Evolutionary conservation across 176 grass and related monocot species (phyloP).

Genomic region (Eleusine indica): DNA sequence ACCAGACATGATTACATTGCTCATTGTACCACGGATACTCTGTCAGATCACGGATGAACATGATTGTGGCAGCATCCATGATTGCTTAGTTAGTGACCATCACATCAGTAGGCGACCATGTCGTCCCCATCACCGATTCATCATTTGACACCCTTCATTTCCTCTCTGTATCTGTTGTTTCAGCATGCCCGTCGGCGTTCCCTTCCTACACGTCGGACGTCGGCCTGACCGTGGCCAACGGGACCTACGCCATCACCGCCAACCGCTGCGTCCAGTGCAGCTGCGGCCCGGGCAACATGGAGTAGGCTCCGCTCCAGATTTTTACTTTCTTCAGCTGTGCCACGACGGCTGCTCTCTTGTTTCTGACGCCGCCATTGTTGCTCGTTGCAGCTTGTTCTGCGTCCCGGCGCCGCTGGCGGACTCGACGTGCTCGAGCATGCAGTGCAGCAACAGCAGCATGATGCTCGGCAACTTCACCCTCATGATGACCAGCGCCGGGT

Average conservation of each 20-base stretch:
- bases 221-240: conserved; percentile 72
- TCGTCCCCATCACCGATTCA: conserved; percentile 12
- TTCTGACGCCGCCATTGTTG: conserved; percentile 14
- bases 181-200: conserved; percentile 74
- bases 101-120: neutral
- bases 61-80: neutral
- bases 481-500: conserved; percentile 63
- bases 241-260: conserved; percentile 79
- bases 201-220: conserved; percentile 57
- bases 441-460: conserved; percentile 75
- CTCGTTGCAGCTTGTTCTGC: conserved; percentile 68
- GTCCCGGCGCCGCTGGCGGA: conserved; percentile 71
- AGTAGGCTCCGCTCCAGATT: conserved; percentile 41
- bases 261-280: conserved; percentile 88
- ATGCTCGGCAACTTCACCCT: conserved; percentile 72
- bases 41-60: conserved; percentile 30
- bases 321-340: neutral
- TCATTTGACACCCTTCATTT: conserved; percentile 4
- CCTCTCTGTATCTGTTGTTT: neutral
- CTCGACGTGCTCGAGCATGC: conserved; percentile 79
- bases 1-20: neutral
- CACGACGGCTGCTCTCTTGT: neutral
- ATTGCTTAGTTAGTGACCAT: neutral
- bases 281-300: conserved; percentile 74
- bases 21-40: neutral